These are phyloP conservation scores for Candolleomyces eurysporus DNA, from an alignment of 768 basidiomycete species.

Conservation along the genomic window DNA sequence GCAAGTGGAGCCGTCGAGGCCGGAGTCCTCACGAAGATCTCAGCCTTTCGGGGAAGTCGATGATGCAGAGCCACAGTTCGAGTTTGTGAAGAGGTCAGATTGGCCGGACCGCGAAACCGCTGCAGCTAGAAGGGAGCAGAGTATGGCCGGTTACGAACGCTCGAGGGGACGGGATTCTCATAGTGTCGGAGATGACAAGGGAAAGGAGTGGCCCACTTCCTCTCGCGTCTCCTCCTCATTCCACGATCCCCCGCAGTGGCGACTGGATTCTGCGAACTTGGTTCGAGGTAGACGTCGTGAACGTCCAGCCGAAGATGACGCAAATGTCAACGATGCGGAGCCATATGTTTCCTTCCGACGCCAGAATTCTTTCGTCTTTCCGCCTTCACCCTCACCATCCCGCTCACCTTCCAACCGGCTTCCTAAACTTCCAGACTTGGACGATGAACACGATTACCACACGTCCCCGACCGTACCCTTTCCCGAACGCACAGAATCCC, in stretches of 20 bases:
- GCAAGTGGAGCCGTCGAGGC: conserved; percentile 28
- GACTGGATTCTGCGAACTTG: conserved; percentile 45
- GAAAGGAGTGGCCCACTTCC: conserved; percentile 29
- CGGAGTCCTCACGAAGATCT: conserved; percentile 29
- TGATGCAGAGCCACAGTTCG: conserved; percentile 64
- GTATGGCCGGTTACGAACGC: conserved; percentile 57
- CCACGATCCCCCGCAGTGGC: conserved; percentile 55
- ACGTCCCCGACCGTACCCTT: conserved; percentile 41
- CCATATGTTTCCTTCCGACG: conserved; percentile 37
- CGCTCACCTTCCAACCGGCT: conserved; percentile 31
- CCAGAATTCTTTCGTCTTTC: conserved; percentile 46
- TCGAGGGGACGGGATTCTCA: conserved; percentile 50
- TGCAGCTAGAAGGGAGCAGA: conserved; percentile 67
- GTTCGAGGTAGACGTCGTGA: conserved; percentile 64
- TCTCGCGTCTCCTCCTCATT: conserved; percentile 30
- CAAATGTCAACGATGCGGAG: conserved; percentile 26
- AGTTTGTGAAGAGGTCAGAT: conserved; percentile 82
- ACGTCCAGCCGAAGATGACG: conserved; percentile 42
- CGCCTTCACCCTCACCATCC: conserved; percentile 55
- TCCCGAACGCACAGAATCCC: conserved; percentile 17
- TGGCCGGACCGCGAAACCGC: conserved; percentile 82
- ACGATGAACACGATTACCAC: conserved; percentile 12
- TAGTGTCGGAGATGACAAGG: conserved; percentile 24
- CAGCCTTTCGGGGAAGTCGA: conserved; percentile 40
- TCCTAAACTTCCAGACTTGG: background rate